Base-by-base conservation (phyloP, 2,329 filamentous ascomycete genomes). In the Stylonectria norvegica region DNA sequence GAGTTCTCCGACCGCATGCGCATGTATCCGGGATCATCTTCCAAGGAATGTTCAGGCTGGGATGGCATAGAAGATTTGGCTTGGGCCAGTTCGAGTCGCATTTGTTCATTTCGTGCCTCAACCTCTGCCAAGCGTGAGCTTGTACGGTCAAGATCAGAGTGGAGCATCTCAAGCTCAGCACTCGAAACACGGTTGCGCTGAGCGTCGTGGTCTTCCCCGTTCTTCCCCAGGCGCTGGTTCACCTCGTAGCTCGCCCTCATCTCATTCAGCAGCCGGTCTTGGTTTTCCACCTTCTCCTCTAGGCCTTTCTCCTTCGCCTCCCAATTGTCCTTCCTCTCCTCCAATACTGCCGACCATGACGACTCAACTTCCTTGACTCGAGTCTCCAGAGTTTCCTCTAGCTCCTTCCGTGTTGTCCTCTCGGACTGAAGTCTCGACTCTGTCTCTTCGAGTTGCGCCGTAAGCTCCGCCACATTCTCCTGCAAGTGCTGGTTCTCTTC, bases 191-290 rank as follows among this genome's bases (percentile, higher is more conserved):
- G 79, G 20, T 76, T 79, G 18, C 76, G 74, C 19, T 72, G 72
- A 16, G 76, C 76, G 19, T 71, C 68, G 18, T 78, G 76, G 14
- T 71, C 67, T 15, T 85, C 81, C 22, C 85, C 84, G 11, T 81
- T 80, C 52, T 83, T 84, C 36, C 84, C 90, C 36, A 98, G 72
- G 36, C 93, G 79, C 63, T 97, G 90, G 32, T 88, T 93, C 39
- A 98, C 93, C 65, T 98, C 93, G 60, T 96, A 96, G 68, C 83
- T 96, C 18, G 93, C 93, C 67, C 96, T 97, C 60, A 97, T 81
- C 64, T 98, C 94, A 59, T 86, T 95, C 53, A 98, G 68, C 27
- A 98, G 68, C 5, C 89, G 82, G 34, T 98, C 93, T 61, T 98
- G 91, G 55, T 85, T 94, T 63, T 96, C 91, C 3, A 95, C 75